These are phyloP conservation scores for Silene coronaria DNA, from an alignment of 179 eudicot genomes.

Conservation along the genomic window DNA sequence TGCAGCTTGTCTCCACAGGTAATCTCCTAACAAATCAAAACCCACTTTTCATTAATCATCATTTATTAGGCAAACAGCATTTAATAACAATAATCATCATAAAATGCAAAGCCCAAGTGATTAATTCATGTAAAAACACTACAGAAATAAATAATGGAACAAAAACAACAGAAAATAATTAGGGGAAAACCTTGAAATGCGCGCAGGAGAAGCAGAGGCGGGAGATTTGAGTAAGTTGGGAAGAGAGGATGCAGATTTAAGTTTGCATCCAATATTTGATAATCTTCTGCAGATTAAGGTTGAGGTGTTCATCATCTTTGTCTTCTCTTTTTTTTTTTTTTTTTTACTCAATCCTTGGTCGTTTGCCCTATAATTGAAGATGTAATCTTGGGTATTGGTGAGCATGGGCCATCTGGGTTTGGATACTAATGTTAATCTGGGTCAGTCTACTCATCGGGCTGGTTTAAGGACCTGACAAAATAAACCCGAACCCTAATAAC, in stretches of 20 bases:
- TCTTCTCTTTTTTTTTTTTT: neutral
- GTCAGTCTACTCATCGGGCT: too few relatives aligned
- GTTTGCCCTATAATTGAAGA: neutral
- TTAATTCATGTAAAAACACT: slow-evolving; percentile 1
- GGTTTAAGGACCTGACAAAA: too few relatives aligned
- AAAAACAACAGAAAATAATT: neutral
- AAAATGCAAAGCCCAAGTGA: slow-evolving; percentile 8
- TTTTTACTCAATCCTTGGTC: neutral
- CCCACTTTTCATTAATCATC: slow-evolving; percentile 14
- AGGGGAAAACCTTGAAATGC: slow-evolving; percentile 27
- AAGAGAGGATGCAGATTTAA: slow-evolving; percentile 25
- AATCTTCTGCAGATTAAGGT: slow-evolving; percentile 29
- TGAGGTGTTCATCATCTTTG: slow-evolving; percentile 3
- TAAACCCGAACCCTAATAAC: too few relatives aligned
- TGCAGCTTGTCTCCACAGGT: slow-evolving; percentile 45
- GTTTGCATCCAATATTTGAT: slow-evolving; percentile 28
- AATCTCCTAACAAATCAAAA: slow-evolving; percentile 27
- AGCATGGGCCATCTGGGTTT: neutral
- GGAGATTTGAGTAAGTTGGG: slow-evolving; percentile 26
- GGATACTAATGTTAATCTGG: neutral
- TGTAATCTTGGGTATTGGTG: neutral
- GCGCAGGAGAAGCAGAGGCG: slow-evolving; percentile 21
- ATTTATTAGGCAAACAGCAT: neutral
- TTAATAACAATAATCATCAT: neutral
- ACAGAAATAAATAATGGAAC: neutral